Conservation (phyloP, 352 stramenopile species). For the Phytopythium boreale region DNA sequence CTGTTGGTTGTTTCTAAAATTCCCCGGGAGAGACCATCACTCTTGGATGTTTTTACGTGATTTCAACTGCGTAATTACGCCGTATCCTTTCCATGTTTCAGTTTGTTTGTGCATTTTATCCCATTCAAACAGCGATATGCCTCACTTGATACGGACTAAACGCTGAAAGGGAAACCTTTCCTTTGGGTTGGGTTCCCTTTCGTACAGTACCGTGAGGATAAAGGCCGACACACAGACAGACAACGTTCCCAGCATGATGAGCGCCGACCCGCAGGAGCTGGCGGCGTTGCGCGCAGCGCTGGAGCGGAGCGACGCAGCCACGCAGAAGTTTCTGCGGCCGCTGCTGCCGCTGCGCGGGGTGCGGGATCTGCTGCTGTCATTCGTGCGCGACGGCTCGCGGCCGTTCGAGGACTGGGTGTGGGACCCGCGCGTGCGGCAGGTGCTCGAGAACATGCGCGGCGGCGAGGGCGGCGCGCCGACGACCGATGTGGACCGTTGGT, state of each 20-base stretch:
- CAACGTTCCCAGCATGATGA: slow-evolving; percentile 7
- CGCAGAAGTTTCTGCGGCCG: slow-evolving; percentile 47
- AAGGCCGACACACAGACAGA: neutral
- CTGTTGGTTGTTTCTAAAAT: neutral
- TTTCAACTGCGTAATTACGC: neutral
- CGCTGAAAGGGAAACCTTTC: neutral
- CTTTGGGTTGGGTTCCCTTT: neutral
- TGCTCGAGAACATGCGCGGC: slow-evolving; percentile 44
- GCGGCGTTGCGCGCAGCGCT: slow-evolving; percentile 41
- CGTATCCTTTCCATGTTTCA: neutral
- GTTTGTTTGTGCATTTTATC: neutral
- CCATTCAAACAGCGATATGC: neutral
- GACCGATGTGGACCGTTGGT: slow-evolving; percentile 43
- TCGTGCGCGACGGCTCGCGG: slow-evolving; percentile 51
- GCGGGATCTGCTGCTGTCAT: slow-evolving; percentile 69
- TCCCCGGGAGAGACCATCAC: neutral
- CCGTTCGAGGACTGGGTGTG: slow-evolving; percentile 78
- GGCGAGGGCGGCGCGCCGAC: slow-evolving; percentile 16
- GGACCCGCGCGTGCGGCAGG: slow-evolving; percentile 56
- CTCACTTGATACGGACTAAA: neutral
- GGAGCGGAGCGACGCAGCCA: slow-evolving; percentile 39
- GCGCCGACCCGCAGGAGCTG: slow-evolving; percentile 20
- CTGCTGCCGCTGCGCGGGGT: slow-evolving; percentile 58
- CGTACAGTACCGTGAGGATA: neutral
- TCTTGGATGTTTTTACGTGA: neutral